phyloP scores from a whole-genome alignment of 192 early-diverging fungal species.

The Backusella liffmaniae region DNA sequence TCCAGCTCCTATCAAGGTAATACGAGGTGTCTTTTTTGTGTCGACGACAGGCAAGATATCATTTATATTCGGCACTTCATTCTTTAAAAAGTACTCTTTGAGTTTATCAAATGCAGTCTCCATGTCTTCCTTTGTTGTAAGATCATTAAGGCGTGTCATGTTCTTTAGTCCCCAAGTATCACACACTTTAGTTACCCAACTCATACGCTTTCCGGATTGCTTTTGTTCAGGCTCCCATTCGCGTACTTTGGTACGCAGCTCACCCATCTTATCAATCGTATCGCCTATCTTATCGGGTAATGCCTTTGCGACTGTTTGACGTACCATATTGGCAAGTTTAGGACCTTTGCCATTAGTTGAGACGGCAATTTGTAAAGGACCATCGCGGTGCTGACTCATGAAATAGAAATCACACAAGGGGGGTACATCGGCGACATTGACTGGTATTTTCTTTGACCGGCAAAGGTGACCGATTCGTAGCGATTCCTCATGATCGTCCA shows the following conservation, averaged over 20 bases:
- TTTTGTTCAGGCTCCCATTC: conserved; percentile 62
- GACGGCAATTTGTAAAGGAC: conserved; percentile 87
- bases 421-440: conserved; percentile 92
- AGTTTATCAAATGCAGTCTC: conserved; percentile 58
- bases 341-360: conserved; percentile 89
- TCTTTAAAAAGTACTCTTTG: conserved; percentile 58
- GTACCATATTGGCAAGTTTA: conserved; percentile 80
- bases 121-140: conserved; percentile 31
- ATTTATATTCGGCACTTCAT: conserved; percentile 32
- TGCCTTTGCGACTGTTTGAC: conserved; percentile 60
- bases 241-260: conserved; percentile 60
- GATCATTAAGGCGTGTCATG: conserved; percentile 52
- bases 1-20: conserved; percentile 80
- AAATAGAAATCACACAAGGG: conserved; percentile 93
- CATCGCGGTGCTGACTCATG: conserved; percentile 80
- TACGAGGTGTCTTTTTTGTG: conserved; percentile 26
- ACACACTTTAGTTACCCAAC: conserved; percentile 80
- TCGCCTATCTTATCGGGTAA: conserved; percentile 62
- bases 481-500: conserved; percentile 73
- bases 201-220: conserved; percentile 73
- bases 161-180: conserved; percentile 81
- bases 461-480: conserved; percentile 65
- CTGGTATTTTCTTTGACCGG: conserved; percentile 70
- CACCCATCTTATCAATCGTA: conserved; percentile 71
- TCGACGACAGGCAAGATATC: not conserved